Percentiles rank a stretch among this genome's conserved stretches.
Conservation (phyloP, 805 yeast species). For the Starmerella bombicola region DNA sequence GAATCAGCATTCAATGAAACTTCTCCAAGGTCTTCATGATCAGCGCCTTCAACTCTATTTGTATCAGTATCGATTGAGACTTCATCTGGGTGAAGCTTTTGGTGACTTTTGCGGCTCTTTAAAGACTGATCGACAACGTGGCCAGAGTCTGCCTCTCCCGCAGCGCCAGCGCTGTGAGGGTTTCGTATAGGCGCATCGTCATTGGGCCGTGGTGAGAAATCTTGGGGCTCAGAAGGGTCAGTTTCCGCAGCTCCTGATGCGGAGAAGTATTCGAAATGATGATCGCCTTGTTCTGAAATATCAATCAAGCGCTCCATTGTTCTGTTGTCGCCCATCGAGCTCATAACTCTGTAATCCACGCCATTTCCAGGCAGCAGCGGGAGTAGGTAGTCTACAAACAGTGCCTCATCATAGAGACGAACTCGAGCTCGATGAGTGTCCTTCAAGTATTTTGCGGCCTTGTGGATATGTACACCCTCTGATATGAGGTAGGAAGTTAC, state of each 20-base stretch:
- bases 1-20: no score
- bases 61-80: neutral
- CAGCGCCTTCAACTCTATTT: neutral
- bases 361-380: constrained; percentile 69
- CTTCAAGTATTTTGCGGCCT: constrained; percentile 51
- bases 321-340: constrained; percentile 31
- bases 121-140: neutral
- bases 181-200: constrained; percentile 4
- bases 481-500: constrained; percentile 88
- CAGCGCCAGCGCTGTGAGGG: neutral
- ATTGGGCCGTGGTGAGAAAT: constrained; percentile 40
- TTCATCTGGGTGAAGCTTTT: neutral
- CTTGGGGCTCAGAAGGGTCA: constrained; percentile 89
- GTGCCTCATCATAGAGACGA: constrained; percentile 79
- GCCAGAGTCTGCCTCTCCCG: neutral
- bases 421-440: constrained; percentile 73
- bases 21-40: neutral
- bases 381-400: constrained; percentile 76
- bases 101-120: neutral
- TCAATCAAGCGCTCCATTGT: constrained; percentile 69
- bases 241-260: constrained; percentile 36
- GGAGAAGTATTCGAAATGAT: constrained; percentile 80
- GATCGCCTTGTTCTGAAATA: constrained; percentile 74
- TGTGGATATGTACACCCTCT: constrained; percentile 59
- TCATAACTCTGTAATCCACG: constrained; percentile 29